Percentiles rank a stretch among this genome's conserved stretches.
These are phyloP conservation scores for Gamsiella multidivaricata DNA, from an alignment of 192 early-diverging fungal species.

Conservation along the genomic window DNA sequence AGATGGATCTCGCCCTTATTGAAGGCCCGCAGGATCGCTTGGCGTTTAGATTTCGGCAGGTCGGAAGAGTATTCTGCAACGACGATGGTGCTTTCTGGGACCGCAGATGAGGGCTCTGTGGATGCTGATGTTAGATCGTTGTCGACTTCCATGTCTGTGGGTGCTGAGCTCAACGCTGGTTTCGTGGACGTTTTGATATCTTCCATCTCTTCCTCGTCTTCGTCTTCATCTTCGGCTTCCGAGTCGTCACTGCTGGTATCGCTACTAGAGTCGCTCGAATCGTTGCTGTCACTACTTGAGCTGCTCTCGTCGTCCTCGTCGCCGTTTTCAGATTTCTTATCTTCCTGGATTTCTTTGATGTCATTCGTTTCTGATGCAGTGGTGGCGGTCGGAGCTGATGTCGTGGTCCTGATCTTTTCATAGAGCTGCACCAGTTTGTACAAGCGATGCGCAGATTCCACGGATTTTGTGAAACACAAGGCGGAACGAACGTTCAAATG, in stretches of 20 bases:
- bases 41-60: constrained; percentile 69
- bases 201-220: constrained; percentile 43
- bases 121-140: neutral
- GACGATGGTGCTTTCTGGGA: constrained; percentile 19
- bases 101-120: neutral
- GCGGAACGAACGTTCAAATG: constrained; percentile 67
- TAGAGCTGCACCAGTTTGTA: constrained; percentile 74
- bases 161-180: constrained; percentile 2
- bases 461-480: constrained; percentile 90
- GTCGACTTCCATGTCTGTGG: constrained; percentile 1
- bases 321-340: neutral
- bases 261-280: constrained; percentile 3
- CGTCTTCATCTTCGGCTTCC: constrained; percentile 2
- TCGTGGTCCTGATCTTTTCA: constrained; percentile 47
- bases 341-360: neutral
- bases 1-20: constrained; percentile 72
- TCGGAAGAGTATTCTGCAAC: constrained; percentile 85
- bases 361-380: neutral
- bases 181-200: constrained; percentile 13
- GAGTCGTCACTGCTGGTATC: neutral
- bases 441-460: constrained; percentile 90
- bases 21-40: constrained; percentile 71
- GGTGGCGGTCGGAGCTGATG: neutral
- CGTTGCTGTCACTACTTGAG: neutral
- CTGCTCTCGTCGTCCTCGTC: neutral